Evolutionary conservation across 2,329 filamentous ascomycete genomes (phyloP), one percentile per base, ranked within the genome.

Genomic region (Claviceps purpurea): DNA sequence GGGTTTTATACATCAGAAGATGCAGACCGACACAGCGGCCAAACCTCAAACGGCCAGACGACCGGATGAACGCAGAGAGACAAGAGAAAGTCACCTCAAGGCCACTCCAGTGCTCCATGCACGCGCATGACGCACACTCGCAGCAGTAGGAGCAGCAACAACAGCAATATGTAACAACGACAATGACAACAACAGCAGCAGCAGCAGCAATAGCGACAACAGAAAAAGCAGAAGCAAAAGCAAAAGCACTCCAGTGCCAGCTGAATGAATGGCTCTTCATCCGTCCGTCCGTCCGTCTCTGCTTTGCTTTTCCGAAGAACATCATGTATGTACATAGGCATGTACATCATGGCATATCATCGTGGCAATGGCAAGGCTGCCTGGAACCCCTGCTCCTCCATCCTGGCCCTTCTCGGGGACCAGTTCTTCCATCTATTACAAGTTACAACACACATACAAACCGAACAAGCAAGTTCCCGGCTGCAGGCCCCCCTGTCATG

Each of bases 381-480:
- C 30, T 30, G 39, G 30, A 49, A 49, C 52, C 56, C 56, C 55
- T 54, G 54, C 42, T 48, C 54, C 45, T 38, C 46, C 16, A 42
- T 50, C 54, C 45, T 38, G 50, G 11, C 45, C 53, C 30, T 52
- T 52, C 52, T 43, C 50, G 51, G 49, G 49, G 39, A 46, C 52
- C 37, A 16, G 22, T 20, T 22, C 14, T 30, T 47, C 37, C 44
- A 37, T 42, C 39, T 44, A 53, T 53, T 44, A 47, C 16, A 6
- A 18, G 18, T 18, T 30, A 46, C 22, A 18, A 30, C 24, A 45
- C 41, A 30, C 44, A 18, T n/a, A 34, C 44, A 53, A 47, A 51
- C 46, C 52, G 45, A 51, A 54, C 54, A 61, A 59, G 60, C 59
- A 61, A 58, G 55, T 51, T 60, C 61, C 61, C 60, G 55, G 57